Base-by-base conservation (phyloP, 2,329 filamentous ascomycete genomes). In the Cercospora brassicicola region DNA sequence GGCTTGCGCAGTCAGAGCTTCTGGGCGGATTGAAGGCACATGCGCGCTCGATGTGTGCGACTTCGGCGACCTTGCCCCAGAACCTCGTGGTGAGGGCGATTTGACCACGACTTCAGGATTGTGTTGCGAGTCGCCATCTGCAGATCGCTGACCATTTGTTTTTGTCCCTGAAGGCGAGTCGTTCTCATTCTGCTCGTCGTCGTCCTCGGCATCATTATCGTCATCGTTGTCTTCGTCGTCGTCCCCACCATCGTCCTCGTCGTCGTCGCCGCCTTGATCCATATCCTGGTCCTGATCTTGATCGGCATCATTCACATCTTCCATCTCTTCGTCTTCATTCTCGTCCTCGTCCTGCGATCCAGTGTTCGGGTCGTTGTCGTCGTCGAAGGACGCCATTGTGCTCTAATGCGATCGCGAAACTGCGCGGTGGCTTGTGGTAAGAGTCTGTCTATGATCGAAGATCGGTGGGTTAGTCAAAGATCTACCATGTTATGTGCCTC, bases 1-100 rank as follows among this genome's bases (percentile, higher is more conserved):
- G 2, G 91, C 87, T 48, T 85, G 83, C 13, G 95, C 94, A 1
- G 86, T 90, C 60, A 96, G 82, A n/a, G 89, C 91, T 76, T 96
- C 93, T 10, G 89, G 85, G 0, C 91, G 88, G n/a, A 93, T 85
- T 7, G 71, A 69, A 9, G 78, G 78, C 71, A 73, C 69, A 45
- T 77, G 73, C 7, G 76, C 76, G 13, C 65, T 55, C 9, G 70
- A 72, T 7, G 69, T 62, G 66, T 76, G 62, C 68, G 65, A 56
- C 62, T 76, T 15, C 73, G 81, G 67, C 72, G 69, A 79, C 74
- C 75, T 69, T 8, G 45, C 67, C 31, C 72, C 67, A 6, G 79
- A 73, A 2, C 79, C 81, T 18, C 77, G 77, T 8, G 79, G 79
- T 31, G 83, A 84, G 4, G 84, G 81, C 1, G 84, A 83, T 2